phyloP scores from a whole-genome alignment of 495 filamentous ascomycete species.

The Podospora comata region DNA sequence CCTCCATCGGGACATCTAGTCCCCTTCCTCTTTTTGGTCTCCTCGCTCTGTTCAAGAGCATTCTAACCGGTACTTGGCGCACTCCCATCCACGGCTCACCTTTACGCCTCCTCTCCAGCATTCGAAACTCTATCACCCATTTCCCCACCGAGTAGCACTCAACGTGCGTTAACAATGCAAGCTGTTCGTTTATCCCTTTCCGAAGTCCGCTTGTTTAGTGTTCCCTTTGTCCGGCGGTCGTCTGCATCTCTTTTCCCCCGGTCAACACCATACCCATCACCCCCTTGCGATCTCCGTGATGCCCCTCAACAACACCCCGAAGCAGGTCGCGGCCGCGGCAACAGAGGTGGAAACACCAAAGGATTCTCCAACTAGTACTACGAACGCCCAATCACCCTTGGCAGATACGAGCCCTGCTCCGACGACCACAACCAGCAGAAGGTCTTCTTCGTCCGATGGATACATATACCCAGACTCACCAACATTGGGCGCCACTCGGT shows the following conservation, averaged over 20 bases:
- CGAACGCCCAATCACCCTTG: conserved; percentile 1
- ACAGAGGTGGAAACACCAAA: background rate
- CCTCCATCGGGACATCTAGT: background rate
- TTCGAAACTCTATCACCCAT: background rate
- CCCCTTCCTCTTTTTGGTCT: background rate
- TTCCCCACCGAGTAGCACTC: background rate
- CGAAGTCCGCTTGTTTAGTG: background rate
- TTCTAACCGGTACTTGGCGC: background rate
- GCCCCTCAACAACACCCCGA: background rate
- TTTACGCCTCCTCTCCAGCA: background rate
- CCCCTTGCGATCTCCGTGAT: background rate
- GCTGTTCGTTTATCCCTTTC: background rate
- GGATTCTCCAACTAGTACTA: background rate
- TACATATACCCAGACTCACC: conserved; percentile 3
- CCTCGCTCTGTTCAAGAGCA: background rate
- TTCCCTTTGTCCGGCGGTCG: background rate
- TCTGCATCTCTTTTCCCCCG: background rate
- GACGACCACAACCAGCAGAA: background rate
- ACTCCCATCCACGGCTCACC: background rate
- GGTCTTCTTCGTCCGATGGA: background rate
- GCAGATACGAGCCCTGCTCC: background rate
- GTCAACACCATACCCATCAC: background rate
- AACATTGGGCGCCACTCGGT: background rate
- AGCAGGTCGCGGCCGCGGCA: background rate
- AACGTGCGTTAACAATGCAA: background rate